A percentile compares a stretch with the other conserved stretches of the same genome.
Conservation (phyloP, 2,329 filamentous ascomycete species). For the Ophiocordyceps camponoti-saundersi region DNA sequence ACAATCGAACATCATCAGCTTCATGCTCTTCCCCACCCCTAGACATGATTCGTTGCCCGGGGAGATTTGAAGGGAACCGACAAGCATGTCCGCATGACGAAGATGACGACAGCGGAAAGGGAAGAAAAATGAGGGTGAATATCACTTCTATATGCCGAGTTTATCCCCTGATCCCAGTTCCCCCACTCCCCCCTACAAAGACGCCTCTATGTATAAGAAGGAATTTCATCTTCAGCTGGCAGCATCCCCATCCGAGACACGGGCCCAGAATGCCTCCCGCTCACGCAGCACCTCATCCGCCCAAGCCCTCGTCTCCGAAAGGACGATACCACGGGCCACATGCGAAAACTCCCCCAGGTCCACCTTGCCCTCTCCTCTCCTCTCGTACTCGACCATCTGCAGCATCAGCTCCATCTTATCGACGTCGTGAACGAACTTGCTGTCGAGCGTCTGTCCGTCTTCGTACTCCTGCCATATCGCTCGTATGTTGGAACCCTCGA, state of each 20-base stretch:
- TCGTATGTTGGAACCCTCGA: conserved; percentile 51
- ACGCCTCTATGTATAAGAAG: background rate
- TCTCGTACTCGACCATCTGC: conserved; percentile 96
- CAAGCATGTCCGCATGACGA: background rate
- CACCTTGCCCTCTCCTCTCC: conserved; percentile 41
- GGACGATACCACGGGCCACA: conserved; percentile 54
- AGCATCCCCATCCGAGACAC: conserved; percentile 9
- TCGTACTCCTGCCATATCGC: conserved; percentile 93
- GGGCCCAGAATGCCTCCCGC: conserved; percentile 54
- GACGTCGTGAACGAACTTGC: conserved; percentile 83
- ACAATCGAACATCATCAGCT: background rate
- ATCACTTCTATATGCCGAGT: background rate
- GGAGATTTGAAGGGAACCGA: background rate
- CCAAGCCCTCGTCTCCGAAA: conserved; percentile 71
- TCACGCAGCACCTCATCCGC: conserved; percentile 60
- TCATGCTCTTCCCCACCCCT: background rate
- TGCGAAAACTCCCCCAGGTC: conserved; percentile 79
- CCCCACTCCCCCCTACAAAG: background rate
- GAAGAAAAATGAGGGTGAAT: background rate
- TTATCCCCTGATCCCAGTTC: background rate
- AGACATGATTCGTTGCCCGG: background rate
- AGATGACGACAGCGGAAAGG: background rate
- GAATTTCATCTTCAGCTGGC: conserved; percentile 9
- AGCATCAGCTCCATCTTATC: conserved; percentile 92
- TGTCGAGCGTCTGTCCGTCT: conserved; percentile 67